phyloP scores from a whole-genome alignment of 768 basidiomycete species.

The Suillus occidentalis region DNA sequence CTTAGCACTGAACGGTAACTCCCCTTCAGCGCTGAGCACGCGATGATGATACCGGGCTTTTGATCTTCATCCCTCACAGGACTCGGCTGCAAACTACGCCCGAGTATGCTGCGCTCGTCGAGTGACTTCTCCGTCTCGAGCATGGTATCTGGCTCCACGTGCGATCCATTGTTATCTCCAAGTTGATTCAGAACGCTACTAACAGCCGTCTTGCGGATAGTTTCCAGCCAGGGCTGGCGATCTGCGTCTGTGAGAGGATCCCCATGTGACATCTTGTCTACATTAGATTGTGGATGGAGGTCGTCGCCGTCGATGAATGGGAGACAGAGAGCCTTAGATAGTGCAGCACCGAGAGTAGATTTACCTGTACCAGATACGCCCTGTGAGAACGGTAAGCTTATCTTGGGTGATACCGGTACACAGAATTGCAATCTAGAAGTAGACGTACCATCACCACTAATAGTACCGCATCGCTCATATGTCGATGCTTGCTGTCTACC shows the following conservation, averaged over 20 bases:
- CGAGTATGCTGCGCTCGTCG: slow-evolving; percentile 1
- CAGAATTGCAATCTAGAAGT: neutral
- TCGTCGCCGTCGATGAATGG: slow-evolving; percentile 92
- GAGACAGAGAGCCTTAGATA: slow-evolving; percentile 60
- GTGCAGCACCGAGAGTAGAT: slow-evolving; percentile 62
- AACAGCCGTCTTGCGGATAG: slow-evolving; percentile 63
- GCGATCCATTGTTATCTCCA: slow-evolving; percentile 23
- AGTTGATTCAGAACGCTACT: slow-evolving; percentile 19
- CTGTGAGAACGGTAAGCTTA: slow-evolving; percentile 32
- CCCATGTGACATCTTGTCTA: slow-evolving; percentile 85
- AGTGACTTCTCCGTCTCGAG: slow-evolving; percentile 8
- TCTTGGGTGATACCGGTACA: neutral
- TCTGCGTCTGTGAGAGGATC: slow-evolving; percentile 79
- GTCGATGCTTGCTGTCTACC: neutral
- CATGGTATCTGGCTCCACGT: slow-evolving; percentile 18
- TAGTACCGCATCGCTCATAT: slow-evolving; percentile 25
- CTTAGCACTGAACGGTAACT: slow-evolving; percentile 83
- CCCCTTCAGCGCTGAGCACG: slow-evolving; percentile 82
- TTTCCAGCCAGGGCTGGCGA: slow-evolving; percentile 81
- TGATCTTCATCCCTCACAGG: slow-evolving; percentile 5
- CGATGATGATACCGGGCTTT: slow-evolving; percentile 66
- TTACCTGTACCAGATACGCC: slow-evolving; percentile 79
- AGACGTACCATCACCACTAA: slow-evolving; percentile 53
- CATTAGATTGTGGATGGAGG: slow-evolving; percentile 78
- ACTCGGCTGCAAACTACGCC: neutral